Evolutionary conservation across 805 yeast genomes (phyloP).

Genomic region (Jamesozyma piceae): DNA sequence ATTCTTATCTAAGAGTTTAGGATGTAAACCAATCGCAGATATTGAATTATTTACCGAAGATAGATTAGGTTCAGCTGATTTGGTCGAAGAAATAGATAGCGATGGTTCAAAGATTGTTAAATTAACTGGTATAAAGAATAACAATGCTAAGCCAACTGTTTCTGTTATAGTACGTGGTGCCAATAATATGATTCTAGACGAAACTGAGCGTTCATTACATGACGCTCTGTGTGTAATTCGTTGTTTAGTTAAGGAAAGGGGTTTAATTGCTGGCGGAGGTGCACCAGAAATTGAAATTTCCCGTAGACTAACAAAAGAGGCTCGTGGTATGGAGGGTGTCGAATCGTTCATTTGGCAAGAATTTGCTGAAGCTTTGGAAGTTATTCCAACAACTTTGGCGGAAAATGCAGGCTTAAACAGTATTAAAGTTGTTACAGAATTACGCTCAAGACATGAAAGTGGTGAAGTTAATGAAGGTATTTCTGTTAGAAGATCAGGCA

Average conservation of each 20-base stretch:
- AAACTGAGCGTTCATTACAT: conserved; percentile 93
- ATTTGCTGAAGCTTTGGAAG: conserved; percentile 84
- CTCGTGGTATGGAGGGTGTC: conserved; percentile 67
- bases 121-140: conserved; percentile 65
- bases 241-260: conserved; percentile 80
- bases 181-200: conserved; percentile 80
- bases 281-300: conserved; percentile 94
- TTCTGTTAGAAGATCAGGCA: conserved; percentile 86
- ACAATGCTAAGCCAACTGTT: conserved; percentile 45
- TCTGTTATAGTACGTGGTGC: conserved; percentile 94
- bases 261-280: conserved; percentile 96
- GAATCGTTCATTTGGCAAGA: conserved; percentile 88
- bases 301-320: conserved; percentile 60
- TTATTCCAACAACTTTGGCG: conserved; percentile 87
- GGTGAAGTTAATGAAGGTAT: conserved; percentile 95
- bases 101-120: conserved; percentile 85
- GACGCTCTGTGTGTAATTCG: conserved; percentile 94
- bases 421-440: conserved; percentile 82
- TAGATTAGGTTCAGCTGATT: conserved; percentile 83
- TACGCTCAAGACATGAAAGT: conserved; percentile 79
- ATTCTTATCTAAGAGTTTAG: conserved; percentile 69
- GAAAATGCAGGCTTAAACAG: conserved; percentile 93
- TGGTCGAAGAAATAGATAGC: conserved; percentile 83
- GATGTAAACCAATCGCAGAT: conserved; percentile 95
- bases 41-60: conserved; percentile 88